phyloP scores from a whole-genome alignment of 2,329 filamentous ascomycete genomes.

The Colletotrichum camelliae region DNA sequence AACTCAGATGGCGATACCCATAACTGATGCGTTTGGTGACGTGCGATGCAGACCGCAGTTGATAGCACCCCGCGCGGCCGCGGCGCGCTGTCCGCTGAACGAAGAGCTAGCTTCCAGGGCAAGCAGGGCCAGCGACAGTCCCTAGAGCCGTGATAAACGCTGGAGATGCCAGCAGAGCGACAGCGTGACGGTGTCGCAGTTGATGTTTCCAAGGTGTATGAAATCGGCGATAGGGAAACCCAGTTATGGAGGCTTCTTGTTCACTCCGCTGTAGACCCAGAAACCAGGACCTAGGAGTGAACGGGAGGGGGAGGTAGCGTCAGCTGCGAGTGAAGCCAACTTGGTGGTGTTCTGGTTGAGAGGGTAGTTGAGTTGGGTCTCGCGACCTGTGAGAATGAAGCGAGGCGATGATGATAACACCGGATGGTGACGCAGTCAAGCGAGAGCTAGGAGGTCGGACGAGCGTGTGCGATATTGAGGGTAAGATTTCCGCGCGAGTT shows the following conservation, averaged over 20 bases:
- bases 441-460: not conserved
- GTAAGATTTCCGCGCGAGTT: not conserved
- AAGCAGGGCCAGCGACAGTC: not conserved
- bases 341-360: slow-evolving; percentile 71
- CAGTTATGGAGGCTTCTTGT: slow-evolving; percentile 98
- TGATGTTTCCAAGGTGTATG: not conserved
- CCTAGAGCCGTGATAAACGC: not conserved
- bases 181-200: not conserved
- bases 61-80: slow-evolving; percentile 19
- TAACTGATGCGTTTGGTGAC: slow-evolving; percentile 6
- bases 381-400: slow-evolving; percentile 8
- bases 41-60: not conserved
- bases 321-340: slow-evolving; percentile 85
- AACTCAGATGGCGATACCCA: slow-evolving; percentile 16
- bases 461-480: not conserved
- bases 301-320: slow-evolving; percentile 76
- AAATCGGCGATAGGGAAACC: slow-evolving; percentile 30
- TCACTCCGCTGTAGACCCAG: slow-evolving; percentile 96
- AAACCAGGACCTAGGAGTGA: slow-evolving; percentile 91
- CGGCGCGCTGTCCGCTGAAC: slow-evolving; percentile 18
- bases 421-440: not conserved
- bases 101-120: slow-evolving; percentile 3
- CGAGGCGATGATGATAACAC: not conserved
- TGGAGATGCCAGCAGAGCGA: not conserved
- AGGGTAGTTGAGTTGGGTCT: slow-evolving; percentile 19